Conservation (phyloP, 1,284 basidiomycete genomes). For the Naganishia sp. region DNA sequence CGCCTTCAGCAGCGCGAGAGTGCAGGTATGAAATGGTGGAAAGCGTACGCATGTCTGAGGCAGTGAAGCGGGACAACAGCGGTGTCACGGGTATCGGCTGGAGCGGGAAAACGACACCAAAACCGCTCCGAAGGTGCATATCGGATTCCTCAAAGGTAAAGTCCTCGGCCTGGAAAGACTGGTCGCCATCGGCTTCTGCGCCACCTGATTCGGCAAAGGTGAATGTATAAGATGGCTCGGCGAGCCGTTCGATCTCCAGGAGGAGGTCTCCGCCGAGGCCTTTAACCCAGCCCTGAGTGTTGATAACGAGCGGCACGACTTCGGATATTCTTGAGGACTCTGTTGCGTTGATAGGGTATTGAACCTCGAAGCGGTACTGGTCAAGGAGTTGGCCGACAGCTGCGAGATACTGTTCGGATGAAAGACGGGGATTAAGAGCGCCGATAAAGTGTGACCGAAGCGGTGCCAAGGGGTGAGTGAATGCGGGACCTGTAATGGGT, state of each 20-base stretch:
- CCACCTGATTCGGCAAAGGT: conserved; percentile 53
- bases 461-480: conserved; percentile 74
- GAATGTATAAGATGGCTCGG: conserved; percentile 68
- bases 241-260: conserved; percentile 65
- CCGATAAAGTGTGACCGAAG: conserved; percentile 81
- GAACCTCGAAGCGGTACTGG: conserved; percentile 70
- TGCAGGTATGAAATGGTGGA: conserved; percentile 81
- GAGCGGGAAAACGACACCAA: conserved; percentile 36
- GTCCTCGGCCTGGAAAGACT: conserved; percentile 34
- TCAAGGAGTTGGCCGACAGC: conserved; percentile 69
- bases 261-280: conserved; percentile 86
- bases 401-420: conserved; percentile 75
- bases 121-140: conserved; percentile 11
- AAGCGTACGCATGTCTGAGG: conserved; percentile 73
- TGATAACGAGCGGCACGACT: conserved; percentile 80
- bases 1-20: conserved; percentile 55
- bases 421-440: conserved; percentile 71
- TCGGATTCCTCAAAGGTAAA: conserved; percentile 26
- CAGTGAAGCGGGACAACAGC: conserved; percentile 60
- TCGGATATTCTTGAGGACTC: conserved; percentile 56
- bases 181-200: conserved; percentile 17
- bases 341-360: conserved; percentile 53
- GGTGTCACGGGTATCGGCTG: conserved; percentile 45
- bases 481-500: conserved; percentile 67
- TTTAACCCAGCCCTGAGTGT: conserved; percentile 96